Base-by-base conservation (phyloP, 1,139 yeast species). In the Blastobotrys buckinghamii region DNA sequence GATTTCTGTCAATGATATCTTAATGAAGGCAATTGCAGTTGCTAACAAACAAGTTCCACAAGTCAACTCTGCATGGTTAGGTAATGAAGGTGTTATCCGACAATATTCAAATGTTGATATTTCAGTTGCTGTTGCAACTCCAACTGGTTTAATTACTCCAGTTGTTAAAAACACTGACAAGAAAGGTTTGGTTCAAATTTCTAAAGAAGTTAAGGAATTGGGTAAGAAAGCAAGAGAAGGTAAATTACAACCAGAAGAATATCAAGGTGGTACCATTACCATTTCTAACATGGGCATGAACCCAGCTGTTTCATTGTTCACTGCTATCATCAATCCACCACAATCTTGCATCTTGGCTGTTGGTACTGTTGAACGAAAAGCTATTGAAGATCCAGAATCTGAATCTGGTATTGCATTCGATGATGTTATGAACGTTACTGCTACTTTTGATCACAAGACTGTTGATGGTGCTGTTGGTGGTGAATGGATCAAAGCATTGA, bases 241-340 rank as follows among this genome's bases (percentile, higher is more conserved):
- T 72, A 92, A 90, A 76, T 81, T 92, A 67, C 68, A 73, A 59
- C 98, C 98, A 55, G 95, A 88, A 70, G 98, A 92, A 74, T 94
- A 84, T 81, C 96, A 88, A 77, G 99, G 99, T 63, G 99, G 99
- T 67, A 90, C 98, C 60, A 87, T 92, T 69, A 88, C 97, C 71
- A 90, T 92, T 65, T 90, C 97, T 58, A 92, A 92, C 84, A 77
- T 94, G 77, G 99, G 98, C 66, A 92, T 92, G 98, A 92, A 92
- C 81, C 79, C 76, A 53, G 97, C 98, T 50, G 97, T 92, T 46
- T 77, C 82, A 59, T 68, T 83, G 67, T 92, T 92, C 79, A 90
- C 98, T 40, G 92, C 98, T 36, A 92, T 92, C 72, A 84, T 92
- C 68, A 92, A 92, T 80, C 97, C 97, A 54, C 99, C 99, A 51